phyloP scores from a whole-genome alignment of 352 stramenopile genomes.

The Phytopythium ostracodes region DNA sequence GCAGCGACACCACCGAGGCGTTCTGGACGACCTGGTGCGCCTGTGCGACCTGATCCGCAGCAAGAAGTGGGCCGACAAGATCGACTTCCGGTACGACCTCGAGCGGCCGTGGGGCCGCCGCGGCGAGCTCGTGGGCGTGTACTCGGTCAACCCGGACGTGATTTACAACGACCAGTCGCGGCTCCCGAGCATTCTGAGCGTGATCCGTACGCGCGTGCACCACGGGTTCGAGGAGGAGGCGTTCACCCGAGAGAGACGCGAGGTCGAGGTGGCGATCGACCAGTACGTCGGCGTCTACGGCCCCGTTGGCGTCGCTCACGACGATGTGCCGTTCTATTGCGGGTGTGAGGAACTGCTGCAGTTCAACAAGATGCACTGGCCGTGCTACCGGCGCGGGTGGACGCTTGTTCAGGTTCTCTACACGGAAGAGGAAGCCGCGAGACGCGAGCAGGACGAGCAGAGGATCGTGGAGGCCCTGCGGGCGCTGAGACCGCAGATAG shows the following conservation, averaged over 20 bases:
- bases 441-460: slow-evolving; percentile 43
- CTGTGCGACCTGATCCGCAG: slow-evolving; percentile 50
- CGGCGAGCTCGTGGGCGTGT: slow-evolving; percentile 47
- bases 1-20: slow-evolving; percentile 41
- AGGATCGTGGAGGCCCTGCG: slow-evolving; percentile 37
- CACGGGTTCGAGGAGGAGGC: slow-evolving; percentile 61
- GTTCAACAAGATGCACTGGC: slow-evolving; percentile 65
- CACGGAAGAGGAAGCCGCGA: slow-evolving; percentile 46
- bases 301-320: slow-evolving; percentile 49
- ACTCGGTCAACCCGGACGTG: slow-evolving; percentile 32
- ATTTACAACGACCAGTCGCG: slow-evolving; percentile 13
- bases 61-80: slow-evolving; percentile 76
- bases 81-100: slow-evolving; percentile 65
- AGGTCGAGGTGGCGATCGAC: slow-evolving; percentile 47
- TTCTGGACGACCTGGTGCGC: slow-evolving; percentile 48
- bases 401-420: slow-evolving; percentile 59
- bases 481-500: slow-evolving; percentile 52
- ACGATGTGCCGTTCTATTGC: slow-evolving; percentile 68
- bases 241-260: slow-evolving; percentile 33
- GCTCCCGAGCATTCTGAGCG: slow-evolving; percentile 54
- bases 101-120: slow-evolving; percentile 57
- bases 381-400: slow-evolving; percentile 57
- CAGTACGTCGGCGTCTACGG: slow-evolving; percentile 63
- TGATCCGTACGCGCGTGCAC: slow-evolving; percentile 60
- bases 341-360: slow-evolving; percentile 62